Evolutionary conservation across 1,139 yeast genomes (phyloP).

Genomic region (Yamadazyma diddensiae): DNA sequence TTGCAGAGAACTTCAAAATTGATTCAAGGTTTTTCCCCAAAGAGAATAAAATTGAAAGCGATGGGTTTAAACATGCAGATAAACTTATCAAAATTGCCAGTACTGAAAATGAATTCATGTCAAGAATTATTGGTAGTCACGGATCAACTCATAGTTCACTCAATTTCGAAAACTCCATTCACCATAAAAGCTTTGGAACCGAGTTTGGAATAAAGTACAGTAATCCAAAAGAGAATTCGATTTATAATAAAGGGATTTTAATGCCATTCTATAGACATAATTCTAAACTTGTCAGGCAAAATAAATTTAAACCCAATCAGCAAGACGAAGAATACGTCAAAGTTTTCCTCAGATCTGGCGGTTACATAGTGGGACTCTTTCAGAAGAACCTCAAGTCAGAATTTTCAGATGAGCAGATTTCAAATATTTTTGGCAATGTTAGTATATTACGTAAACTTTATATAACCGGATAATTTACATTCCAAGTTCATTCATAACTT

Average conservation of each 20-base stretch:
- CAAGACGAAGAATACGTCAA: slow-evolving; percentile 20
- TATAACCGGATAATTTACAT: slow-evolving; percentile 16
- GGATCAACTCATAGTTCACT: slow-evolving; percentile 31
- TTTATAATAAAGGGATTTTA: slow-evolving; percentile 45
- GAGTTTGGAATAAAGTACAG: slow-evolving; percentile 53
- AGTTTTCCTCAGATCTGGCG: slow-evolving; percentile 52
- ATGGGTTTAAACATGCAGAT: slow-evolving; percentile 36
- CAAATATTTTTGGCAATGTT: slow-evolving; percentile 42
- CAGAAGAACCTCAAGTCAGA: slow-evolving; percentile 25
- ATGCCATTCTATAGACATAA: slow-evolving; percentile 50
- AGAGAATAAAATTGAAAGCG: slow-evolving; percentile 41
- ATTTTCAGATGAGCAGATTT: slow-evolving; percentile 42
- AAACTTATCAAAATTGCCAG: slow-evolving; percentile 26
- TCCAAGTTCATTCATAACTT: slow-evolving; percentile 40
- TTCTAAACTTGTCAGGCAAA: slow-evolving; percentile 40
- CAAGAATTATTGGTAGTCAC: slow-evolving; percentile 48
- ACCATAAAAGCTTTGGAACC: slow-evolving; percentile 48
- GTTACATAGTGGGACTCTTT: slow-evolving; percentile 55
- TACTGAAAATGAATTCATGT: slow-evolving; percentile 30
- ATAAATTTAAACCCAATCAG: slow-evolving; percentile 6
- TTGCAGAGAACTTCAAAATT: slow-evolving; percentile 44
- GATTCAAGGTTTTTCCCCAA: slow-evolving; percentile 40
- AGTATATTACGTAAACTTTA: slow-evolving; percentile 40
- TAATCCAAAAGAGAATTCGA: slow-evolving; percentile 22
- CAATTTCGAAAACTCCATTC: slow-evolving; percentile 44